phyloP scores from a whole-genome alignment of 257 asterid genomes.

The Rhazya stricta region DNA sequence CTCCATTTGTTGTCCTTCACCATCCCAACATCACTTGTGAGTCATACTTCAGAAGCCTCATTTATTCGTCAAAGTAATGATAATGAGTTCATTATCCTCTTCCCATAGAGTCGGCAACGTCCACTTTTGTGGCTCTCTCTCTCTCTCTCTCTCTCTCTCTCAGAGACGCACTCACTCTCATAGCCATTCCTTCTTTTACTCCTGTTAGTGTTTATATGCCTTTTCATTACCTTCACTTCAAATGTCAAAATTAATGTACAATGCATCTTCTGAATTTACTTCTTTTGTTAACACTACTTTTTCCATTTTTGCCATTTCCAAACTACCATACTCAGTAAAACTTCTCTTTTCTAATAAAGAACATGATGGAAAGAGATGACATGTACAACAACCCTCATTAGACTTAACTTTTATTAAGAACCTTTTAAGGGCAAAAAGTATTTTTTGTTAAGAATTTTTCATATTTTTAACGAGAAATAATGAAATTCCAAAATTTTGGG shows the following conservation, averaged over 20 bases:
- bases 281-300: background rate
- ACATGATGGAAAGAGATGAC: background rate
- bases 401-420: background rate
- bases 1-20: slow-evolving; percentile 40
- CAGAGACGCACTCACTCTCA: background rate
- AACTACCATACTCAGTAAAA: background rate
- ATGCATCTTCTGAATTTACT: background rate
- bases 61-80: slow-evolving; percentile 36
- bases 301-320: background rate
- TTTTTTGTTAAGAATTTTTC: no score
- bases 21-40: slow-evolving; percentile 45
- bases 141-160: background rate
- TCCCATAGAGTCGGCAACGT: slow-evolving; percentile 24
- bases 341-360: background rate
- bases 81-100: slow-evolving; percentile 25
- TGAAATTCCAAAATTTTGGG: no score
- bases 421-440: no score
- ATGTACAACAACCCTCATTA: no score
- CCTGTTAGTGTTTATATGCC: background rate
- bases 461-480: no score
- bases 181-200: no score
- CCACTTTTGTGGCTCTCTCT: slow-evolving; percentile 5
- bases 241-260: background rate
- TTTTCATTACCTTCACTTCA: background rate
- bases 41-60: slow-evolving; percentile 26